Conservation (phyloP, 805 yeast genomes). For the Myxozyma vanderwaltii region DNA sequence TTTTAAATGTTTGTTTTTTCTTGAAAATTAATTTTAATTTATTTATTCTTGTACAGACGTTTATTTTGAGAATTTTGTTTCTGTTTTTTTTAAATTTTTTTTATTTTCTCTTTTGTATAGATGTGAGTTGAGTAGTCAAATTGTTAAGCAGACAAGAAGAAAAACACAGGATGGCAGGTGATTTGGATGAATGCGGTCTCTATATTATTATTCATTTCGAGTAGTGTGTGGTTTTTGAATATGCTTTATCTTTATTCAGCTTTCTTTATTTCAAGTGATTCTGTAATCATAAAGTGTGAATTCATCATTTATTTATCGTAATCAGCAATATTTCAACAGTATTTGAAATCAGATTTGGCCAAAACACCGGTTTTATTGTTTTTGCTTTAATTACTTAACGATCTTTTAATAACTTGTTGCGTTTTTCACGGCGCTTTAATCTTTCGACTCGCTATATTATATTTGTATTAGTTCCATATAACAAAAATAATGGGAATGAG, state of each 20-base stretch:
- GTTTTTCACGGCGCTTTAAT: conserved; percentile 85
- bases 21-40: neutral
- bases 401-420: conserved; percentile 89
- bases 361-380: too few relatives aligned
- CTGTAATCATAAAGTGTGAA: too few relatives aligned
- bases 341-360: too few relatives aligned
- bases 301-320: too few relatives aligned
- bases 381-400: too few relatives aligned
- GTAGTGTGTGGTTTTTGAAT: too few relatives aligned
- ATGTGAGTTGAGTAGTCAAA: neutral
- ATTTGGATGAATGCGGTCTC: too few relatives aligned
- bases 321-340: too few relatives aligned
- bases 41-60: conserved; percentile 1
- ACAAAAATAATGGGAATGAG: neutral
- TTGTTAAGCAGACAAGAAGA: too few relatives aligned
- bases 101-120: neutral
- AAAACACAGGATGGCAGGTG: too few relatives aligned
- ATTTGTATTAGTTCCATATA: neutral
- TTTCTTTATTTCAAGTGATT: neutral
- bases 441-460: conserved; percentile 62
- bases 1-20: neutral
- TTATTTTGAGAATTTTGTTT: neutral
- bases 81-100: neutral
- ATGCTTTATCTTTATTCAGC: neutral
- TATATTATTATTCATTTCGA: too few relatives aligned